A percentile compares a stretch with the other conserved stretches of the same genome.
These are phyloP conservation scores for Coleophoma eucalyptorum DNA, from an alignment of 2,329 filamentous ascomycete genomes.

Conservation along the genomic window DNA sequence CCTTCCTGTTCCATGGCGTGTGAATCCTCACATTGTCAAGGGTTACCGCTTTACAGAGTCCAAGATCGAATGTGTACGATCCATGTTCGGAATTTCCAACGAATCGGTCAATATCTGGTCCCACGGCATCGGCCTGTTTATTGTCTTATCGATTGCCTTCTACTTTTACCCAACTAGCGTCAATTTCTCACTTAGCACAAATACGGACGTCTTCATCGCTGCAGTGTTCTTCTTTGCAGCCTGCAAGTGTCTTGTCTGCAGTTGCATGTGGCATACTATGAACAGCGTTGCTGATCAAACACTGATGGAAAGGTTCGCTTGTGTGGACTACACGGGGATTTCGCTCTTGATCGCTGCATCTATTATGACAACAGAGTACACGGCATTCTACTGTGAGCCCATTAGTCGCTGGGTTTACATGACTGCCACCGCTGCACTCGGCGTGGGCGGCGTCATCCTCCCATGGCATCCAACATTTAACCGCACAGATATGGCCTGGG, in stretches of 20 bases:
- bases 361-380: slow-evolving; percentile 98
- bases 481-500: slow-evolving; percentile 86
- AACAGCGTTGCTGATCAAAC: slow-evolving; percentile 89
- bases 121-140: slow-evolving; percentile 81
- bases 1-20: slow-evolving; percentile 84
- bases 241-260: slow-evolving; percentile 91
- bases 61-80: slow-evolving; percentile 83
- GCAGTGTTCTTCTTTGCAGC: slow-evolving; percentile 95
- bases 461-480: slow-evolving; percentile 98
- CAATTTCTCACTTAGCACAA: slow-evolving; percentile 84
- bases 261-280: slow-evolving; percentile 98
- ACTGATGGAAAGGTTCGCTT: slow-evolving; percentile 91
- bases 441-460: slow-evolving; percentile 82
- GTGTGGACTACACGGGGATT: slow-evolving; percentile 97
- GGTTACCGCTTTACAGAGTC: slow-evolving; percentile 94
- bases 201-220: slow-evolving; percentile 84
- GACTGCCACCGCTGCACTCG: slow-evolving; percentile 72
- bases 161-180: slow-evolving; percentile 90
- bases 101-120: slow-evolving; percentile 99
- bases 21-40: slow-evolving; percentile 87
- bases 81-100: slow-evolving; percentile 82
- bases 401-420: slow-evolving; percentile 85
- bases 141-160: slow-evolving; percentile 85
- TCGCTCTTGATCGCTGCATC: slow-evolving; percentile 91
- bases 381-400: slow-evolving; percentile 97